These are phyloP conservation scores for Pseudogymnoascus sp. DNA, from an alignment of 2,329 filamentous ascomycete genomes.

Conservation along the genomic window DNA sequence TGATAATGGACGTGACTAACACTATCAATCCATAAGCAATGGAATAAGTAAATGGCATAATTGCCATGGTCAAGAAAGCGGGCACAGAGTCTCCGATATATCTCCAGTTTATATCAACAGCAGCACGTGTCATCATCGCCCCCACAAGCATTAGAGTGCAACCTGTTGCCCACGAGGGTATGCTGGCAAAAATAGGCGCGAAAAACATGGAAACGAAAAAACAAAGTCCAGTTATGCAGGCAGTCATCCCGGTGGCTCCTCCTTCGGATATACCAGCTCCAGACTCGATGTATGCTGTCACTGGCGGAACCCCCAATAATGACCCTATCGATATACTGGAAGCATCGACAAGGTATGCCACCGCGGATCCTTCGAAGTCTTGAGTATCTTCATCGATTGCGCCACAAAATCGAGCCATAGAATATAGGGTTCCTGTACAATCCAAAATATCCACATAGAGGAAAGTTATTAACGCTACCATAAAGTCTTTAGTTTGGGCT, in stretches of 20 bases:
- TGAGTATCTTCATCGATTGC: conserved; percentile 74
- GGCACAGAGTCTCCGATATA: conserved; percentile 79
- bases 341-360: conserved; percentile 79
- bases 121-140: conserved; percentile 72
- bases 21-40: conserved; percentile 80
- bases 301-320: conserved; percentile 67
- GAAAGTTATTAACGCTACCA: conserved; percentile 78
- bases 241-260: conserved; percentile 75
- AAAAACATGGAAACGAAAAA: conserved; percentile 88
- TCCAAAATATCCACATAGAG: conserved; percentile 87
- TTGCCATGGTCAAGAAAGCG: conserved; percentile 71
- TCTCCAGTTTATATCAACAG: conserved; percentile 79
- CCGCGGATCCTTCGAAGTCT: conserved; percentile 77
- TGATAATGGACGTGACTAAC: background rate
- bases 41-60: conserved; percentile 87
- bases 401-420: conserved; percentile 78
- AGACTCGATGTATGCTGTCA: conserved; percentile 83
- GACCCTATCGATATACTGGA: conserved; percentile 72
- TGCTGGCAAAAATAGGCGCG: conserved; percentile 81
- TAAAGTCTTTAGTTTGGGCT: conserved; percentile 61
- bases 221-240: conserved; percentile 68
- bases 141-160: conserved; percentile 80
- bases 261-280: conserved; percentile 85
- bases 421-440: conserved; percentile 77
- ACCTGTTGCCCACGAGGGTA: conserved; percentile 82